These are phyloP conservation scores for Trichoderma aggressivum DNA, from an alignment of 2,329 filamentous ascomycete species.

Conservation along the genomic window DNA sequence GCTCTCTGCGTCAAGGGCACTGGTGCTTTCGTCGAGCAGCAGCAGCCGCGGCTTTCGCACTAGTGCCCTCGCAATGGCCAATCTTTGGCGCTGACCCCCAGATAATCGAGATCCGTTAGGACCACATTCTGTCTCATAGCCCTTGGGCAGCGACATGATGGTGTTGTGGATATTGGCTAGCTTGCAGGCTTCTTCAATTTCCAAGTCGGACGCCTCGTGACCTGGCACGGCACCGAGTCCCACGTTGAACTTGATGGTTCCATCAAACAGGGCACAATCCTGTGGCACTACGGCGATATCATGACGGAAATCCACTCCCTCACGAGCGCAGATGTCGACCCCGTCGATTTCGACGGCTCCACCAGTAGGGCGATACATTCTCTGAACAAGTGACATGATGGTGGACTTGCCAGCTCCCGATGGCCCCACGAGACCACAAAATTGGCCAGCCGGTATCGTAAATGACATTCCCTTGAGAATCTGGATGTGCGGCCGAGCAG, in stretches of 20 bases:
- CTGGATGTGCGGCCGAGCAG: constrained; percentile 54
- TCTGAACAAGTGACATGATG: constrained; percentile 54
- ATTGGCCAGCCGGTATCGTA: constrained; percentile 55
- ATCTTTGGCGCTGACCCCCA: constrained; percentile 74
- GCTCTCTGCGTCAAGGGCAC: constrained; percentile 69
- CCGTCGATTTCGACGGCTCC: constrained; percentile 46
- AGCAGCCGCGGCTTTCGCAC: constrained; percentile 69
- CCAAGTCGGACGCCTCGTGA: constrained; percentile 52
- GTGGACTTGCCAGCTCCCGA: constrained; percentile 67
- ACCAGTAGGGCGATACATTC: constrained; percentile 44
- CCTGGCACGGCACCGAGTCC: constrained; percentile 53
- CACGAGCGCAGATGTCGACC: constrained; percentile 42
- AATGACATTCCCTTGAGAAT: constrained; percentile 57
- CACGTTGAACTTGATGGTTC: constrained; percentile 55
- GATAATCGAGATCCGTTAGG: constrained; percentile 73
- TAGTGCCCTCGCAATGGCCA: constrained; percentile 75
- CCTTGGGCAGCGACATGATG: constrained; percentile 58
- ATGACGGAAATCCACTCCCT: constrained; percentile 46
- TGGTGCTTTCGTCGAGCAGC: constrained; percentile 79
- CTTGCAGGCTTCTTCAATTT: constrained; percentile 64
- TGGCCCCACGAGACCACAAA: constrained; percentile 62
- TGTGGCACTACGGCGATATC: constrained; percentile 56
- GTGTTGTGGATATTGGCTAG: constrained; percentile 69
- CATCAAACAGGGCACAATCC: constrained; percentile 56
- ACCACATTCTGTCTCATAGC: constrained; percentile 64